A percentile compares a stretch with the other conserved stretches of the same genome.
Conservation (phyloP, 2,329 filamentous ascomycete species). For the Lecanicillium sp. region DNA sequence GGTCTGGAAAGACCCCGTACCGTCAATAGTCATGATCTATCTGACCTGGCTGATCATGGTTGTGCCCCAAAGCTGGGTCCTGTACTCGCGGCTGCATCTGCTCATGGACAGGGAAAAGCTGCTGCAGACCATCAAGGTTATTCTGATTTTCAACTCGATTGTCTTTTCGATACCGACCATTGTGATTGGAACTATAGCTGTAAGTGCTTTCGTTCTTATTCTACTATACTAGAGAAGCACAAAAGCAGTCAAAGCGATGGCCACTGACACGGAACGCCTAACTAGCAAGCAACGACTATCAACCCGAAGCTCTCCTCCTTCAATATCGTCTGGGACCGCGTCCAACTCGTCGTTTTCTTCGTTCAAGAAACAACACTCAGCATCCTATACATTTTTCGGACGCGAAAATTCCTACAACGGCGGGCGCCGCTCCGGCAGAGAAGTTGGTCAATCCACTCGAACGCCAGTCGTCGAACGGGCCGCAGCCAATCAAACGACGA, state of each 20-base stretch:
- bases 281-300: slow-evolving; percentile 19
- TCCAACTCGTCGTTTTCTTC: slow-evolving; percentile 46
- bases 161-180: slow-evolving; percentile 46
- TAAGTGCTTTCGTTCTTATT: too few relatives aligned
- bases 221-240: too few relatives aligned
- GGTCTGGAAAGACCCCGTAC: slow-evolving; percentile 9
- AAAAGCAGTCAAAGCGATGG: too few relatives aligned
- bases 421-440: slow-evolving; percentile 9
- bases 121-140: slow-evolving; percentile 40
- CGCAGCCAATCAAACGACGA: slow-evolving; percentile 13
- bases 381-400: slow-evolving; percentile 35
- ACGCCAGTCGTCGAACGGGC: slow-evolving; percentile 34
- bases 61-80: slow-evolving; percentile 48
- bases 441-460: slow-evolving; percentile 34
- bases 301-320: slow-evolving; percentile 15
- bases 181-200: slow-evolving; percentile 43
- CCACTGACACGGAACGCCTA: slow-evolving; percentile 3
- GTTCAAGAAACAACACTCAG: slow-evolving; percentile 45
- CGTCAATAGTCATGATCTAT: slow-evolving; percentile 13
- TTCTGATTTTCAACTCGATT: slow-evolving; percentile 48
- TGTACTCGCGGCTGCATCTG: slow-evolving; percentile 54
- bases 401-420: slow-evolving; percentile 10
- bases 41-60: slow-evolving; percentile 36
- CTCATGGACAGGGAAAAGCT: slow-evolving; percentile 40
- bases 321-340: slow-evolving; percentile 37